These are phyloP conservation scores for Gremmenia infestans DNA, from an alignment of 2,329 filamentous ascomycete genomes.

Conservation along the genomic window DNA sequence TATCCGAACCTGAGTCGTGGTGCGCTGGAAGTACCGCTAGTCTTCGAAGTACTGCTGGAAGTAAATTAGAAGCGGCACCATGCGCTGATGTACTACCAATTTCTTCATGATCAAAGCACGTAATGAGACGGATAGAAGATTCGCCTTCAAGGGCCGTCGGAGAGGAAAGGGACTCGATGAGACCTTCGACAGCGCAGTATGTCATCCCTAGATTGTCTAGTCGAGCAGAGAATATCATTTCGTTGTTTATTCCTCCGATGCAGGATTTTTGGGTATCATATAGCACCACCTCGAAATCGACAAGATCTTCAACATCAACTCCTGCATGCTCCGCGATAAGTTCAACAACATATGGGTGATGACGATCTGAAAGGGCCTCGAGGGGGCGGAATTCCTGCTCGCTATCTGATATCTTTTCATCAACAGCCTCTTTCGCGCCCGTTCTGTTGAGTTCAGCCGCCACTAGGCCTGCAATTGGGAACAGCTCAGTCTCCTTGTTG, in stretches of 20 bases:
- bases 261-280: slow-evolving; percentile 92
- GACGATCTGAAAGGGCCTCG: slow-evolving; percentile 71
- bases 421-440: slow-evolving; percentile 34
- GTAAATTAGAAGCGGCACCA: slow-evolving; percentile 85
- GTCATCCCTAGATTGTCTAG: slow-evolving; percentile 97
- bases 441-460: slow-evolving; percentile 82
- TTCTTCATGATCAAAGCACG: slow-evolving; percentile 97
- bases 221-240: slow-evolving; percentile 93
- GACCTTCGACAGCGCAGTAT: slow-evolving; percentile 80
- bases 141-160: slow-evolving; percentile 66
- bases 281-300: slow-evolving; percentile 95
- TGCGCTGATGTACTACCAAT: slow-evolving; percentile 91
- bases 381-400: slow-evolving; percentile 64
- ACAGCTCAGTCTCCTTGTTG: slow-evolving; percentile 95
- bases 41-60: slow-evolving; percentile 81
- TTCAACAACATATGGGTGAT: slow-evolving; percentile 83
- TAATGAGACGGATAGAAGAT: slow-evolving; percentile 79
- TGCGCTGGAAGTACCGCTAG: slow-evolving; percentile 70
- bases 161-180: slow-evolving; percentile 72
- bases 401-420: slow-evolving; percentile 32
- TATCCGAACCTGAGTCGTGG: slow-evolving; percentile 48
- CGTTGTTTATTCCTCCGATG: slow-evolving; percentile 84
- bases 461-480: slow-evolving; percentile 85
- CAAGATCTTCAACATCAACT: slow-evolving; percentile 63
- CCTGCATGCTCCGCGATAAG: slow-evolving; percentile 77